Base-by-base conservation (phyloP, 176 grass and related monocot genomes). In the Luzula sylvatica region DNA sequence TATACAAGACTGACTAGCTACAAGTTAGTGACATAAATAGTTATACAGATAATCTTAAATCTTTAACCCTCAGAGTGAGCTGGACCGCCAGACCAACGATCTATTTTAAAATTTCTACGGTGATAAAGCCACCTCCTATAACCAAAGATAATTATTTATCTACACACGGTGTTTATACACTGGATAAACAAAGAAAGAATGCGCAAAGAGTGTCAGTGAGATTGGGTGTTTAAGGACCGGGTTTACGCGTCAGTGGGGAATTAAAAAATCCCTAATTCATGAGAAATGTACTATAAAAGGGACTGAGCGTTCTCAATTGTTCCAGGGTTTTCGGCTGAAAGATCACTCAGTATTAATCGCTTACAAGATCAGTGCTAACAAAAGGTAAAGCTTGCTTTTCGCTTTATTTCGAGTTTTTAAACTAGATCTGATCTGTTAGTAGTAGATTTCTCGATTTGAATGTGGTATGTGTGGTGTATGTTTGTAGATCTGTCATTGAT, bases 251-350 rank as follows among this genome's bases (percentile, higher is more conserved):
- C 15, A 18, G 57, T 23, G 2, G 3, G 2, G 11, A 35, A 26
- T 56, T 32, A 64, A 49, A 49, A 64, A 64, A 64, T 32, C 60
- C 60, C 60, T 64, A 64, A 64, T 48, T 35, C 25, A 14, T 20
- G 24, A 64, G 11, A 19, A 29, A 64, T 64, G 12, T 11, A 47
- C 15, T 64, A 64, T 64, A 64, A 64, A 64, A 50, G 15, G 43
- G 60, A 43, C 21, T 61, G 22, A 8, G 15, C 45, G 56, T 20
- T 48, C 4, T 20, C 4, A 20, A 47, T 32, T 64, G 25, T 47
- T 64, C 60, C 60, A 64, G 43, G 60, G 43, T 64, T n/a, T 64
- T 64, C 60, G 60, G 60, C 60, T 35, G 60, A 64, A 45, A 64
- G 43, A 63, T 48, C 58, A 62, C 40, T 62, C 58, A 27, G 7